Conservation (phyloP, 495 filamentous ascomycete genomes). For the Neurospora tetrasperma region DNA sequence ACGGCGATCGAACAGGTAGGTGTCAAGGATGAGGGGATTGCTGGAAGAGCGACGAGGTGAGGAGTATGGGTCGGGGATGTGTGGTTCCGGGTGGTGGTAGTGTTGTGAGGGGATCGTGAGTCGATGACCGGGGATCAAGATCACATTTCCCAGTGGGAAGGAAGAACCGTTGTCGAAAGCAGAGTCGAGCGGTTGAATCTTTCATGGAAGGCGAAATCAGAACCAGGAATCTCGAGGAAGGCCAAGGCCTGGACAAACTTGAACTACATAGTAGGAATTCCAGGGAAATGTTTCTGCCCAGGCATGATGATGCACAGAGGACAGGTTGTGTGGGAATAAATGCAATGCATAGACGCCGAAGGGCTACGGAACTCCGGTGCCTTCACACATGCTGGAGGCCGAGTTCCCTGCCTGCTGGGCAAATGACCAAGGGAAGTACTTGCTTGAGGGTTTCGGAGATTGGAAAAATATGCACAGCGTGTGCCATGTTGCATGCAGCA, state of each 20-base stretch:
- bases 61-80: not conserved
- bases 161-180: not conserved
- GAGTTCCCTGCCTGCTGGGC: too few relatives aligned
- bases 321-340: too few relatives aligned
- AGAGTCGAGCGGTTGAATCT: not conserved
- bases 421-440: too few relatives aligned
- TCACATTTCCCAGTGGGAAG: not conserved
- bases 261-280: not conserved
- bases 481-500: too few relatives aligned
- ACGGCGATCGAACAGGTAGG: not conserved
- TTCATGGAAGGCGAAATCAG: not conserved
- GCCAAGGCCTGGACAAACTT: not conserved
- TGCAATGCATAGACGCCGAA: too few relatives aligned
- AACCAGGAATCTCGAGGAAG: not conserved
- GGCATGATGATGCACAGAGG: too few relatives aligned
- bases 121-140: not conserved
- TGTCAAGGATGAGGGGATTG: not conserved
- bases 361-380: too few relatives aligned
- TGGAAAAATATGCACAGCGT: too few relatives aligned
- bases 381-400: too few relatives aligned
- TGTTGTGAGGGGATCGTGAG: not conserved
- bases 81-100: not conserved
- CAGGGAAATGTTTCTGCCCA: too few relatives aligned
- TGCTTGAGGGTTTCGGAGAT: too few relatives aligned
- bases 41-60: not conserved